Percentiles rank a stretch among this genome's conserved stretches.
These are phyloP conservation scores for Graphilbum fragrans DNA, from an alignment of 2,329 filamentous ascomycete genomes.

Conservation along the genomic window DNA sequence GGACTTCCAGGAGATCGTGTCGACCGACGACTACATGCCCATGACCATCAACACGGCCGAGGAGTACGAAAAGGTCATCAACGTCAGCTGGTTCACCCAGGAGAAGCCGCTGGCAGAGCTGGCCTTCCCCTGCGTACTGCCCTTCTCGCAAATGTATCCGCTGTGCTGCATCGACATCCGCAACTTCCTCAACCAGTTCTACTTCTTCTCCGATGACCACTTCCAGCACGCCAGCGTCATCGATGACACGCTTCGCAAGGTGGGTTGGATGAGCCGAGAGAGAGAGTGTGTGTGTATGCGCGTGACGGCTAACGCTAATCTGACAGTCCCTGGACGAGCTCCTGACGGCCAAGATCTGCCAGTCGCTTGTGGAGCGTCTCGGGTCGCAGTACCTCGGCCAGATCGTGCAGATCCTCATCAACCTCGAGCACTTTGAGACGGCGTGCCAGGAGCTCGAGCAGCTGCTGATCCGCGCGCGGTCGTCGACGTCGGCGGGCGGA, in stretches of 20 bases:
- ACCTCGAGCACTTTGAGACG: slow-evolving; percentile 90
- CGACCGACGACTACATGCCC: slow-evolving; percentile 99
- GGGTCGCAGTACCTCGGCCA: slow-evolving; percentile 91
- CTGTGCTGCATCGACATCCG: slow-evolving; percentile 96
- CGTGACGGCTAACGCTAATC: background rate
- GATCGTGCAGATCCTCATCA: slow-evolving; percentile 97
- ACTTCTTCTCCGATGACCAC: slow-evolving; percentile 93
- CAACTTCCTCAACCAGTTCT: slow-evolving; percentile 96
- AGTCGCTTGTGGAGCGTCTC: slow-evolving; percentile 75
- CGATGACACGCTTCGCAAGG: slow-evolving; percentile 77
- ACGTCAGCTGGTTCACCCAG: slow-evolving; percentile 90
- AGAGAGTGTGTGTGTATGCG: too few relatives aligned
- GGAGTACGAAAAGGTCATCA: slow-evolving; percentile 91
- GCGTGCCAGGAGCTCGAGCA: slow-evolving; percentile 85
- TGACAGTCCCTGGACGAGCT: slow-evolving; percentile 78
- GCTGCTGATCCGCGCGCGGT: slow-evolving; percentile 72
- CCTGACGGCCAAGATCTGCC: slow-evolving; percentile 85
- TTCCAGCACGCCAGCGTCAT: slow-evolving; percentile 85
- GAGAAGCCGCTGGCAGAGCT: slow-evolving; percentile 67
- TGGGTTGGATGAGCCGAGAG: too few relatives aligned
- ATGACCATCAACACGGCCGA: slow-evolving; percentile 89
- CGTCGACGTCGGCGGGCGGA: slow-evolving; percentile 67
- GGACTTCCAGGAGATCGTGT: slow-evolving; percentile 82
- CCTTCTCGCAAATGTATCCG: slow-evolving; percentile 98
- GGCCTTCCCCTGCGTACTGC: slow-evolving; percentile 85